Base-by-base conservation (phyloP, 768 basidiomycete genomes). In the Grammothele lineata region DNA sequence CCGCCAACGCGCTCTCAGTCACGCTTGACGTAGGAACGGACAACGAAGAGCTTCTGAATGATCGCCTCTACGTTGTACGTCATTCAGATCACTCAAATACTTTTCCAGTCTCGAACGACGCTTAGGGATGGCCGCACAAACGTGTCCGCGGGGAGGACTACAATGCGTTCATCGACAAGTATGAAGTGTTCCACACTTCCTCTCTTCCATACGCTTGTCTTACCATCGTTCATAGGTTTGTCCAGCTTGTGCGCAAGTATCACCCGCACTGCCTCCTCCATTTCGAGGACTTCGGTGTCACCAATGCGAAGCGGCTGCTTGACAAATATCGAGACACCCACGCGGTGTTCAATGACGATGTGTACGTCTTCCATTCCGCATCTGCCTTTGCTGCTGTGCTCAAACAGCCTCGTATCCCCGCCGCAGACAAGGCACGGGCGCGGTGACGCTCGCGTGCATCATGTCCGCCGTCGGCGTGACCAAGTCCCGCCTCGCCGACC, bases 231-330 rank as follows among this genome's bases (percentile, higher is more conserved):
- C 7, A 41, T 21, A 85, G 84, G 53, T 88, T 92, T 57, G 81
- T 91, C 3, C 82, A 84, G 53, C 71, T 91, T 11, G 80, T 91
- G 8, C 74, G 81, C 38, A 90, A 88, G 61, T 62, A 90, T 57
- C 74, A 76, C 51, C 84, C 85, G 1, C 67, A 75, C 47, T 67
- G 74, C 59, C 72, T 92, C 2, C 68, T 88, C 3, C 89, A 94
- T 59, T 91, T 92, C 49, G 90, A 92, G 59, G 88, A 92, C 57
- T 91, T 91, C 53, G 87, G 88, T 10, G 81, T 86, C 3, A 74
- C 75, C 22, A 91, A 92, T 53, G 89, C 90, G 0, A 77, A 85
- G 49, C 66, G 77, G 27, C 63, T 92, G 1, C 70, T 92, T 32
- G 71, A 80, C 33, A 69, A 70, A 34, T 90, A 87, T 62, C 70